A percentile compares a stretch with the other conserved stretches of the same genome.
phyloP scores from a whole-genome alignment of 148 eudicot species.

The Chenopodium suecicum region DNA sequence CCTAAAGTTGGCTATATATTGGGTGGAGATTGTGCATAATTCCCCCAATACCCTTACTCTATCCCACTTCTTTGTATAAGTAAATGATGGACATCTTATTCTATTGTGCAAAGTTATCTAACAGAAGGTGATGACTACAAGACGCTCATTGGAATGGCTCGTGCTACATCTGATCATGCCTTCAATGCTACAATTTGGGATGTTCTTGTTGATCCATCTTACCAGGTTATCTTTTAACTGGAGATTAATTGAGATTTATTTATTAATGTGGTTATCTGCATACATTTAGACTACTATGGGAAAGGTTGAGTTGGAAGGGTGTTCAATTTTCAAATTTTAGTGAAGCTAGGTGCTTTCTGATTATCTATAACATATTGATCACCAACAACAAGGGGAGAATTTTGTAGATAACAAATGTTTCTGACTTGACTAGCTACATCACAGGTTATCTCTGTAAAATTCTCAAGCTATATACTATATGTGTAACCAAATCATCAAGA shows the following conservation, averaged over 20 bases:
- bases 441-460: not conserved
- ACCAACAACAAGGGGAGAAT: not conserved
- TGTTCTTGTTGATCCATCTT: conserved; percentile 93
- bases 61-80: conserved; percentile 19
- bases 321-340: not conserved
- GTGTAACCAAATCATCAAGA: not conserved
- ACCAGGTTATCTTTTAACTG: conserved; percentile 64
- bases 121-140: conserved; percentile 67
- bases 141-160: conserved; percentile 96
- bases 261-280: not conserved
- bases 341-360: not conserved
- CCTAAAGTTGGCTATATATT: not conserved
- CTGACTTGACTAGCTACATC: not conserved
- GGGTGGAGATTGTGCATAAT: not conserved
- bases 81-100: conserved; percentile 59
- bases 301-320: not conserved
- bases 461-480: not conserved
- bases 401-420: not conserved
- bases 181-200: conserved; percentile 99
- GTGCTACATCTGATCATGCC: conserved; percentile 98
- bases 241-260: too few species aligned
- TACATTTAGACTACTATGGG: not conserved
- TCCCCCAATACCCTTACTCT: not conserved
- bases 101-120: conserved; percentile 74
- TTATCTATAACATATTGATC: too few species aligned